Evolutionary conservation across 257 asterid species (phyloP).

Genomic region (Osmanthus fragrans): DNA sequence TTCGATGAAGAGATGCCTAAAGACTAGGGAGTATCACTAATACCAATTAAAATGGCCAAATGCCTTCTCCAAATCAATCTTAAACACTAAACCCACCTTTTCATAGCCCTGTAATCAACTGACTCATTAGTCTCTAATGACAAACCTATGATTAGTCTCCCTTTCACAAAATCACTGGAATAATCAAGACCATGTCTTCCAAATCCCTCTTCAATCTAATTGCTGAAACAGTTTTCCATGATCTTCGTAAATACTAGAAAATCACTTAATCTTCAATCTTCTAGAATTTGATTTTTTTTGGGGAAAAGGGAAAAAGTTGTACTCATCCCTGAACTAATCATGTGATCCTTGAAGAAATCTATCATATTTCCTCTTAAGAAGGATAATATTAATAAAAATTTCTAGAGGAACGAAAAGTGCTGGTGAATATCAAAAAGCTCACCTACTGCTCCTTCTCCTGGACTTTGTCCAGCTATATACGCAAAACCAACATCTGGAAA

Average conservation of each 20-base stretch:
- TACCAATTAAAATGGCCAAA: neutral
- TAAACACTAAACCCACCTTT: neutral
- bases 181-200: neutral
- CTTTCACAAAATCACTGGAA: neutral
- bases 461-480: conserved; percentile 86
- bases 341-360: neutral
- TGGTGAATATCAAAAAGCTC: conserved; percentile 30
- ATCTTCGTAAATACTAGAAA: neutral
- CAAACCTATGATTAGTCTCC: neutral
- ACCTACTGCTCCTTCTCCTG: conserved; percentile 98
- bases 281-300: neutral
- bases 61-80: neutral
- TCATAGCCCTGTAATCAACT: neutral
- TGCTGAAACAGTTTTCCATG: neutral
- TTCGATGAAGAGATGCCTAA: neutral
- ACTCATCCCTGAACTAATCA: neutral
- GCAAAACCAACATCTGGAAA: conserved; percentile 99
- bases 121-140: neutral
- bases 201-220: neutral
- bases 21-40: neutral
- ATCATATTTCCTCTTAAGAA: too few species aligned
- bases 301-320: neutral
- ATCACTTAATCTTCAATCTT: neutral
- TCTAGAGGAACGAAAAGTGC: conserved; percentile 1
- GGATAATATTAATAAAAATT: neutral